These are phyloP conservation scores for Porphyrellus sp. DNA, from an alignment of 1,284 basidiomycete species.

Conservation along the genomic window DNA sequence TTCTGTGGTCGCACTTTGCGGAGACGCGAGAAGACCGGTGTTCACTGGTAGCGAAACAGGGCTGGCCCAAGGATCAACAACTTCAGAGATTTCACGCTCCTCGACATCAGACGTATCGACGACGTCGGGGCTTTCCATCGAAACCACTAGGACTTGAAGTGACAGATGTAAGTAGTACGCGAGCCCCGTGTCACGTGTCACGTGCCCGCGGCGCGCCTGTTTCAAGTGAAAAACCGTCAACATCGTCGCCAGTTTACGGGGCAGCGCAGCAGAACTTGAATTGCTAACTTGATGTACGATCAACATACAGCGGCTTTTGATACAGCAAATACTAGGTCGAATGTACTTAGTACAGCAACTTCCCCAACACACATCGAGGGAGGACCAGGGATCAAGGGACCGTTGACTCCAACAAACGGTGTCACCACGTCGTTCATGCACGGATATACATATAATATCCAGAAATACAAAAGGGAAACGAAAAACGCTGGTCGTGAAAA, in stretches of 20 bases:
- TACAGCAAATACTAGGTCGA: slow-evolving; percentile 19
- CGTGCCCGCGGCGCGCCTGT: no score
- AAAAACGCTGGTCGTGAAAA: slow-evolving; percentile 1
- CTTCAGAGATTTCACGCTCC: slow-evolving; percentile 41
- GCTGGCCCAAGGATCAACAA: background rate
- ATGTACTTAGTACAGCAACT: slow-evolving; percentile 13
- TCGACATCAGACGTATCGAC: slow-evolving; percentile 64
- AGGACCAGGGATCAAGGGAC: background rate
- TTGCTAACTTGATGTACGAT: background rate
- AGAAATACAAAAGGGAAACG: slow-evolving; percentile 15
- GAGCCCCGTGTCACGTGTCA: slow-evolving; percentile 25
- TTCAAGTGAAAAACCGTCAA: no score
- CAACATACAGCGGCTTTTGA: slow-evolving; percentile 16
- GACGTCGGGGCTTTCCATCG: slow-evolving; percentile 40
- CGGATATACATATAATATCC: slow-evolving; percentile 28
- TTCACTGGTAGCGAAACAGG: background rate
- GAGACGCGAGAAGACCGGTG: background rate
- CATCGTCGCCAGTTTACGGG: no score
- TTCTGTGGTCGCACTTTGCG: slow-evolving; percentile 1
- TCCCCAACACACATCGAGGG: slow-evolving; percentile 1
- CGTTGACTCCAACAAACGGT: slow-evolving; percentile 10
- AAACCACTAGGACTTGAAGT: background rate
- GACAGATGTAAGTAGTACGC: background rate
- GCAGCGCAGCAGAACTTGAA: background rate
- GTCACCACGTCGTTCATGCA: slow-evolving; percentile 12